Base-by-base conservation (phyloP, 2,329 filamentous ascomycete species). In the Phoma sp. region DNA sequence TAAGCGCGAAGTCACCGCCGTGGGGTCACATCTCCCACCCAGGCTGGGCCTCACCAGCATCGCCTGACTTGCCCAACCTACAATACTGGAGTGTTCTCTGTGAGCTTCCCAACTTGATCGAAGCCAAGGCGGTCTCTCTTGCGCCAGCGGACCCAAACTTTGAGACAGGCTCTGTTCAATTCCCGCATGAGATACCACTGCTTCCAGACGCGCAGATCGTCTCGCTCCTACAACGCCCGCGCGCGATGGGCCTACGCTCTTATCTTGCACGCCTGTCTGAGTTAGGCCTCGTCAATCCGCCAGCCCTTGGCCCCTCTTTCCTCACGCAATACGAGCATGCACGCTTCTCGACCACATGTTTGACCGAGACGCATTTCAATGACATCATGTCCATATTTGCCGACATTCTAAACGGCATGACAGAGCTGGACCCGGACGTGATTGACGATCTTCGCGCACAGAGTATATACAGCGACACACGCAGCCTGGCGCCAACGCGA, bases 61-160 rank as follows among this genome's bases (percentile, higher is more conserved):
- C 86, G 1, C 79, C 83, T 7, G 89, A 95, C 68, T 77, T 95
- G 14, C 87, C 91, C 4, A 86, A 91, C 67, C 77, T 98, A n/a
- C 87, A 96, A 60, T 98, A 96, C 74, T 83, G 82, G 64, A 86
- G 86, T 2, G 91, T 99, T 23, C 81, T 97, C 14, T 82, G 84
- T 33, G 93, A 98, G 74, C 81, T 99, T 23, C 91, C 93, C 1
- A 89, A 96, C 69, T 82, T 98, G 25, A 90, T 98, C 59, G 93
- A 98, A 78, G 93, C 91, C 8, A 93, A 93, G 73, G 93, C 92
- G 1, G 86, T 97, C n/a, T 92, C 90, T 0, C 83, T 96, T 33
- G 91, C 89, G 0, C 91, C 88, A 27, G 79, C 80, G 0, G 80
- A 83, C 60, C 79, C 82, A 4, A 72, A 76, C 3, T 65, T 76